Percentiles rank a stretch among this genome's conserved stretches.
phyloP scores from a whole-genome alignment of 2,329 filamentous ascomycete species.

The Cladosporium sp. region DNA sequence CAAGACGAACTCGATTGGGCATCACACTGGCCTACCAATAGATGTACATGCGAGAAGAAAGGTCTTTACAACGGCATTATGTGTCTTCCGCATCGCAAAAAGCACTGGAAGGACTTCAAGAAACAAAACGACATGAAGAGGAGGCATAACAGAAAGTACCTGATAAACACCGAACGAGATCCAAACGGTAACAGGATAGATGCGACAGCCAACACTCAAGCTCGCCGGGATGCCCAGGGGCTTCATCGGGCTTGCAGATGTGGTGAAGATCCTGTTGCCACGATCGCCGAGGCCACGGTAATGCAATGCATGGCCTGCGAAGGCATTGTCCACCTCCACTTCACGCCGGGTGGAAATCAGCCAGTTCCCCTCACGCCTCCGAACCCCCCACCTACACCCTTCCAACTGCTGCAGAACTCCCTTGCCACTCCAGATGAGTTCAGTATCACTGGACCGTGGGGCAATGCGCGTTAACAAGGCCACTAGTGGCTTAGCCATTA shows the following conservation, averaged over 20 bases:
- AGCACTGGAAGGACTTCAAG: neutral
- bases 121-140: neutral
- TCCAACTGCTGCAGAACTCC: neutral
- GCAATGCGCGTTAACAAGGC: neutral
- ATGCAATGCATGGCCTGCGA: constrained; percentile 7
- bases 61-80: neutral
- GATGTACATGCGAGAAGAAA: neutral
- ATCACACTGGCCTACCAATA: neutral
- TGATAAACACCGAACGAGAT: neutral
- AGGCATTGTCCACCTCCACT: neutral
- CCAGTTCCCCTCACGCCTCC: neutral
- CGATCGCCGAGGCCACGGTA: neutral
- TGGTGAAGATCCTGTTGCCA: neutral
- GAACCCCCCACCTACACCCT: neutral
- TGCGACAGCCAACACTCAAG: neutral
- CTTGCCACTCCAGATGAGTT: neutral
- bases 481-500: neutral
- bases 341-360: neutral
- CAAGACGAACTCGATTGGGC: neutral
- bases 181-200: neutral
- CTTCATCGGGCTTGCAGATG: constrained; percentile 2
- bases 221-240: neutral
- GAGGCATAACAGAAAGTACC: neutral
- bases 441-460: neutral
- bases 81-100: neutral